These are phyloP conservation scores for Xylariaceae sp. DNA, from an alignment of 2,329 filamentous ascomycete genomes.

Conservation along the genomic window DNA sequence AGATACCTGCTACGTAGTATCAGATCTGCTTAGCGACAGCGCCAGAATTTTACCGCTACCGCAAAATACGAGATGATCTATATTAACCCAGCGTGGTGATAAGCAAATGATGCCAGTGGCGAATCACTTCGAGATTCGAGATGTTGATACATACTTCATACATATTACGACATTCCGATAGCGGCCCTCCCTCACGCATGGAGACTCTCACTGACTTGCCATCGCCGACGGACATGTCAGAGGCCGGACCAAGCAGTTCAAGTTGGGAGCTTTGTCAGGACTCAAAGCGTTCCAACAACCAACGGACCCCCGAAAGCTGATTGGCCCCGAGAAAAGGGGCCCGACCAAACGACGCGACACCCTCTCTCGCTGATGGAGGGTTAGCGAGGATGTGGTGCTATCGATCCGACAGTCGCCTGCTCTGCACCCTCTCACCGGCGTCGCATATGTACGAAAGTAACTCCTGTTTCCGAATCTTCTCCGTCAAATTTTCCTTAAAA, in stretches of 20 bases:
- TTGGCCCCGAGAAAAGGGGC: constrained; percentile 1
- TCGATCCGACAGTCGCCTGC: constrained; percentile 11
- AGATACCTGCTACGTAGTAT: too few relatives aligned
- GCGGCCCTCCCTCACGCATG: constrained; percentile 20
- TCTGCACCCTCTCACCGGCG: constrained; percentile 10
- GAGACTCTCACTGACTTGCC: not conserved
- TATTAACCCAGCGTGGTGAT: constrained; percentile 7
- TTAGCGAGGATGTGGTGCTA: constrained; percentile 6
- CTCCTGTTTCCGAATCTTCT: not conserved
- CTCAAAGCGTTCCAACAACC: not conserved
- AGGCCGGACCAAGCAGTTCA: not conserved
- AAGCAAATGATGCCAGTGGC: constrained; percentile 13
- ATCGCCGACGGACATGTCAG: not conserved
- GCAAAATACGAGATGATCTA: constrained; percentile 9
- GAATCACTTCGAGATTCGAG: constrained; percentile 5
- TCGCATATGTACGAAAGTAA: constrained; percentile 11
- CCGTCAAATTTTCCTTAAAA: not conserved
- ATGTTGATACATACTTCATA: too few relatives aligned
- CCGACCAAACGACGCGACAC: not conserved
- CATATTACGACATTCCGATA: constrained; percentile 19
- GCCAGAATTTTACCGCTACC: not conserved
- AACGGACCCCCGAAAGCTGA: not conserved
- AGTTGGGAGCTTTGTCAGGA: not conserved
- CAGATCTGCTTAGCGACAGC: not conserved
- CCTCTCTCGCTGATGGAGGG: constrained; percentile 9